Evolutionary conservation across 345 rosid genomes (phyloP), one percentile per base, ranked within the genome.

Genomic region (Adansonia digitata): DNA sequence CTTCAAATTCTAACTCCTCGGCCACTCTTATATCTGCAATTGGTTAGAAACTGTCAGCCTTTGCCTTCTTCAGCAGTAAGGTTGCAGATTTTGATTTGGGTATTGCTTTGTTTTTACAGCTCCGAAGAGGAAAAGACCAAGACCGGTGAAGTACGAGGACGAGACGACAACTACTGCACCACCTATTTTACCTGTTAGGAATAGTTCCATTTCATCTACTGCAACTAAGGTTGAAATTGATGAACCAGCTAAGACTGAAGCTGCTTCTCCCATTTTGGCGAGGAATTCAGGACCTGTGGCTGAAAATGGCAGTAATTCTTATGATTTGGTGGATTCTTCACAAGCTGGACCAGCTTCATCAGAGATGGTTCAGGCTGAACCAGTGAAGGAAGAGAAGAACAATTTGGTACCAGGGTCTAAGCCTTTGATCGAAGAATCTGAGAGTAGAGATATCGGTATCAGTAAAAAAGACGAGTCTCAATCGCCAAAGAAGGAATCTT

Each of bases 111-210:
- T 14, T 46, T 46, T 46, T 79, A 72, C 86, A 94, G 98, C 90
- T 40, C 98, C 98, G 0, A 94, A 88, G 85, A 86, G 98, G 81
- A 94, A 91, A 78, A 89, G 86, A 79, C 97, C 97, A 4, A 81
- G 97, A 64, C 92, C 88, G 1, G 80, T 91, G 7, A 94, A 86
- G 82, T 87, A 86, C 48, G 97, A 91, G 10, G 97, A 92, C 2
- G 98, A 94, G 59, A 39, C 73, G 1, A 5, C 29, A 18, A 11
- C 39, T 18, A 29, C 43, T 1, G 10, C 45, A 12, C 43, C 80
- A 79, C 86, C 87, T 9, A 66, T 14, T 49, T 81, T 76, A 52
- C 80, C 90, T 2, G 84, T 79, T 46, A 85, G 93, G 3, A 84
- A 68, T 56, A 71, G 78, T 77, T 75, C 90, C 82, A 75, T 83